Evolutionary conservation across 108 stramenopile species (phyloP), one percentile per base, ranked within the genome.

Genomic region (Nitzschia inconspicua): DNA sequence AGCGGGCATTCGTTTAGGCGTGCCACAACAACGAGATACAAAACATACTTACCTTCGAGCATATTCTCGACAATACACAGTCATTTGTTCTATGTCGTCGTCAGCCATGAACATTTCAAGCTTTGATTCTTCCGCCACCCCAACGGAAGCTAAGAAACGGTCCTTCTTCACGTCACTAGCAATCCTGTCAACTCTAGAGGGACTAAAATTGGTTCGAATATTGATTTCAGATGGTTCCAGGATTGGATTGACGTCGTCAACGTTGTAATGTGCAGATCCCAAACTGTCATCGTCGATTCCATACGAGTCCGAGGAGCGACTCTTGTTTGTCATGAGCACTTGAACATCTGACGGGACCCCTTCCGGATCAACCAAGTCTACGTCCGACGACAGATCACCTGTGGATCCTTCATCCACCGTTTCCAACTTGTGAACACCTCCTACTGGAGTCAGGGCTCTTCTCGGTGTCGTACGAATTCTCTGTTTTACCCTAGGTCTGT

Each of bases 1-100:
- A n/a, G n/a, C n/a, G n/a, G n/a, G n/a, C n/a, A n/a, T n/a, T n/a
- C n/a, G n/a, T n/a, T n/a, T n/a, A n/a, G n/a, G n/a, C n/a, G n/a
- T n/a, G n/a, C n/a, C n/a, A n/a, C n/a, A n/a, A n/a, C n/a, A n/a
- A n/a, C n/a, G n/a, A n/a, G n/a, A n/a, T n/a, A n/a, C n/a, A n/a
- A n/a, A n/a, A n/a, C 32, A 27, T 35, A 34, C 63, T 20, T 29
- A 65, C 64, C 64, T 66, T 44, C 53, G 55, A 37, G 65, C 42
- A 57, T 48, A 66, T 39, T 66, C 65, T 54, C 65, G 18, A 18
- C 47, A 42, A 34, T 44, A 60, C 5, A 60, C 60, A 5, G 30
- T 20, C 60, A 47, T 35, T 41, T 63, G 61, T 36, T 63, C 61
- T 10, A 41, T 41, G 6, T 41, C 61, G 27, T 63, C 61, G 7